A percentile compares a stretch with the other conserved stretches of the same genome.
phyloP scores from a whole-genome alignment of 352 stramenopile species.

The Phytophthora ohioensis region DNA sequence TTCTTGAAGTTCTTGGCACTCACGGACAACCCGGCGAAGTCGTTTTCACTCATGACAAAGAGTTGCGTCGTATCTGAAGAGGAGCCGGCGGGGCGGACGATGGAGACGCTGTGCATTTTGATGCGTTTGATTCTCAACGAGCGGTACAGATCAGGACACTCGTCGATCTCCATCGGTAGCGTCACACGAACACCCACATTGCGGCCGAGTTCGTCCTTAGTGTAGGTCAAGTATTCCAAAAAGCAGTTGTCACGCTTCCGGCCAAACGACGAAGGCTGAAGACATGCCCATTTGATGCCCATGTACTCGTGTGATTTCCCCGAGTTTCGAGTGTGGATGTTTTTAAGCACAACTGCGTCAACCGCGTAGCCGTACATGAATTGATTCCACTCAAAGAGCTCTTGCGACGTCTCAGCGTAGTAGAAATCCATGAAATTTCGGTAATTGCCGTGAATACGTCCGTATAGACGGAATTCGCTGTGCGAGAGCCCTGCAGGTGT shows the following conservation, averaged over 20 bases:
- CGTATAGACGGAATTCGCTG: constrained; percentile 64
- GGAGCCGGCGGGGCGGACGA: constrained; percentile 40
- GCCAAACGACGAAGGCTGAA: constrained; percentile 60
- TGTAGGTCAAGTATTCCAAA: constrained; percentile 79
- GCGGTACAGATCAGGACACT: constrained; percentile 62
- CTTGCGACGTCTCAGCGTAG: constrained; percentile 66
- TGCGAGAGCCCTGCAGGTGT: constrained; percentile 21
- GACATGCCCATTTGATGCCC: constrained; percentile 84
- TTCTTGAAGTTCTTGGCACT: constrained; percentile 47
- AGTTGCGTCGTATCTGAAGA: constrained; percentile 53
- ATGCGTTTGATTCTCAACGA: constrained; percentile 63
- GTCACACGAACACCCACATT: constrained; percentile 76
- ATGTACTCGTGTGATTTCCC: constrained; percentile 64
- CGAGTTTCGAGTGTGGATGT: constrained; percentile 63
- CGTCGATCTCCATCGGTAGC: constrained; percentile 63
- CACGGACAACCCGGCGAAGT: constrained; percentile 47
- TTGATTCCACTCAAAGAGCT: constrained; percentile 77
- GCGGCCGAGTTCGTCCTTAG: constrained; percentile 61
- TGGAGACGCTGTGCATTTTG: constrained; percentile 58
- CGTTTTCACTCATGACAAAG: constrained; percentile 69
- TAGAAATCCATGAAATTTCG: constrained; percentile 71
- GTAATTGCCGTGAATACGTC: constrained; percentile 65
- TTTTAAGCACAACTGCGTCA: constrained; percentile 78
- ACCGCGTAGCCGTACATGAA: constrained; percentile 71
- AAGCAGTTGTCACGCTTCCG: constrained; percentile 76